A percentile compares a stretch with the other conserved stretches of the same genome.
Evolutionary conservation across 2,329 filamentous ascomycete species (phyloP).

Genomic region (Aspergillus neoniger): DNA sequence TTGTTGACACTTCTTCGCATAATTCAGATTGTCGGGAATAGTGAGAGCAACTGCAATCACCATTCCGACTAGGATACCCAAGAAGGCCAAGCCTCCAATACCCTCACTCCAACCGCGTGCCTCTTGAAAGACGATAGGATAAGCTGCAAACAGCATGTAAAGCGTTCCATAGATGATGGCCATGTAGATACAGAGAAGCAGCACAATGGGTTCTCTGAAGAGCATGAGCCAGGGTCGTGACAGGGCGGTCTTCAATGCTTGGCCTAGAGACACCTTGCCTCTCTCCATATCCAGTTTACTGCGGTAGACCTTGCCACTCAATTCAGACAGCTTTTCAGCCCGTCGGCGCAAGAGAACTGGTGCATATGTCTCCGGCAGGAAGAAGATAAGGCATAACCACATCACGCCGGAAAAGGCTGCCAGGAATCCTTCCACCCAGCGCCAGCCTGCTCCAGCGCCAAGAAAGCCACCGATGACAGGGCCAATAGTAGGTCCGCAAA

Average conservation of each 20-base stretch:
- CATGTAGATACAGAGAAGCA: conserved; percentile 50
- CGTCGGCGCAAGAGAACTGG: conserved; percentile 55
- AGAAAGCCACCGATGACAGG: conserved; percentile 70
- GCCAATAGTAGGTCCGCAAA: conserved; percentile 65
- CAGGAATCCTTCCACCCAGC: conserved; percentile 68
- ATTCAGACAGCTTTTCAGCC: conserved; percentile 51
- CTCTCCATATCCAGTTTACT: conserved; percentile 46
- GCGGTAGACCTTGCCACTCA: conserved; percentile 52
- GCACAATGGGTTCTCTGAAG: conserved; percentile 54
- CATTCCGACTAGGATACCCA: conserved; percentile 48
- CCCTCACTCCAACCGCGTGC: conserved; percentile 45
- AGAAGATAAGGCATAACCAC: conserved; percentile 43
- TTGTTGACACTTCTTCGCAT: conserved; percentile 26
- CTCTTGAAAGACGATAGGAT: conserved; percentile 20
- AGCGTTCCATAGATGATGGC: conserved; percentile 22
- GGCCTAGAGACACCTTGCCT: conserved; percentile 42
- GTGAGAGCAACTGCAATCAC: conserved; percentile 40
- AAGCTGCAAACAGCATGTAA: conserved; percentile 24
- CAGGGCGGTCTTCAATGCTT: conserved; percentile 50
- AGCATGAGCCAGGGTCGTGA: conserved; percentile 53
- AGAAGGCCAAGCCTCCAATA: conserved; percentile 49
- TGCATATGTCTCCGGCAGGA: conserved; percentile 47
- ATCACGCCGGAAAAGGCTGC: conserved; percentile 64
- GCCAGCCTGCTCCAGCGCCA: conserved; percentile 64
- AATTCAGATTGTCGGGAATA: conserved; percentile 41